Base-by-base conservation (phyloP, 140 eudicot species). In the Ambrosia hybrid region DNA sequence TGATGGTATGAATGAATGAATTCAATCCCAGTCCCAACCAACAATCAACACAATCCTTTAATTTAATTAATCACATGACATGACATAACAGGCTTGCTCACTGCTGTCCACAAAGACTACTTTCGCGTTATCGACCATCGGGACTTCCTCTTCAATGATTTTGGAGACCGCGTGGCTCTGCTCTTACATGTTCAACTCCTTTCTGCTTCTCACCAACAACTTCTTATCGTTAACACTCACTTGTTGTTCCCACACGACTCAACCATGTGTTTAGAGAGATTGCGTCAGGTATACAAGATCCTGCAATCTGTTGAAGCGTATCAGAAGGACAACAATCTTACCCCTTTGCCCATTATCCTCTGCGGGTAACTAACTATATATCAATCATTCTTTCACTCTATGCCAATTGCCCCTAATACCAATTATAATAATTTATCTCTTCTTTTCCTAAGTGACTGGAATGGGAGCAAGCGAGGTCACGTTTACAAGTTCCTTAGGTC, bases 401-500 rank as follows among this genome's bases (percentile, higher is more conserved):
- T 3, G 53, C 53, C 53, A 48, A 11, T 48, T 48, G 53, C 53
- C 53, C 9, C 26, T 21, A 21, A 21, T 21, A 21, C 26, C 26
- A 48, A 0, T 48, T 8, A 3, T 48, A 48, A 41, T 41, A 41
- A 0, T 39, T 39, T 3, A 0, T 39, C 6, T 39, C 4, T 39
- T 5, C 6, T 39, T 46, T 11, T 65, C 38, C 46, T 17, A 73
- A 92, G 98, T 57, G 98, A 94, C 43, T 94, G 99, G 99, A 94
- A 94, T 39, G 99, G 99, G 45, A 94, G 99, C 80, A 94, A 94
- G 84, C 83, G 91, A 21, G 99, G 99, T 5, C 96, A 91, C 72
- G 90, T 94, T 48, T 94, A 88, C 84, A 91, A 85, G 85, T 94
- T 94, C 58, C 76, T 94, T 34, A 79, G 96, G 72, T 91, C 99